A percentile compares a stretch with the other conserved stretches of the same genome.
Evolutionary conservation across 208 protist species (phyloP).

Genomic region (Vickermania spadyakhi): DNA sequence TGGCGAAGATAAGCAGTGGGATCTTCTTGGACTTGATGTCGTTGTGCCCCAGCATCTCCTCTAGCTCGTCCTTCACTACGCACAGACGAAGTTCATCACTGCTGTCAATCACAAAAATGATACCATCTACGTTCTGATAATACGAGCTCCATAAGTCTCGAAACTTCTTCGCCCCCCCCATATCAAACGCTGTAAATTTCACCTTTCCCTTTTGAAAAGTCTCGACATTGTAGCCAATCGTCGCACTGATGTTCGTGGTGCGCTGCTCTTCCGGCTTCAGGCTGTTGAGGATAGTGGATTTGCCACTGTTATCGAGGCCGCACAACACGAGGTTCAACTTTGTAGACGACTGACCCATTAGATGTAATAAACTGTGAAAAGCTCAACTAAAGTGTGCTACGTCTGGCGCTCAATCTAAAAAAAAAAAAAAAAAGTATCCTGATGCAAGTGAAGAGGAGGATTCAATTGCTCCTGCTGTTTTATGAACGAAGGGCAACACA

Average conservation of each 20-base stretch:
- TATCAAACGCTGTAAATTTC: slow-evolving; percentile 98
- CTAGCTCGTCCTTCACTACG: slow-evolving; percentile 80
- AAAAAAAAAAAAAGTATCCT: too few relatives aligned
- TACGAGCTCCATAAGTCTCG: slow-evolving; percentile 95
- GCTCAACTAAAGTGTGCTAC: too few relatives aligned
- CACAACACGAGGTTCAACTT: slow-evolving; percentile 81
- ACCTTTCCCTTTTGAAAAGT: slow-evolving; percentile 84
- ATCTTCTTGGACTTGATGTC: slow-evolving; percentile 28
- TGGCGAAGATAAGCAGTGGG: slow-evolving; percentile 84
- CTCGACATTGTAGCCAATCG: slow-evolving; percentile 93
- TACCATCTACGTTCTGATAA: slow-evolving; percentile 91
- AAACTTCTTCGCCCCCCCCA: slow-evolving; percentile 97
- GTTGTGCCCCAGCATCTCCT: slow-evolving; percentile 62
- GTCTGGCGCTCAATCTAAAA: too few relatives aligned
- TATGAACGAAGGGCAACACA: too few relatives aligned
- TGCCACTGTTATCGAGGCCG: slow-evolving; percentile 91
- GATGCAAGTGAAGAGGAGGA: too few relatives aligned
- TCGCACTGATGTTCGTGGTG: slow-evolving; percentile 91
- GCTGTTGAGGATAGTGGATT: slow-evolving; percentile 97
- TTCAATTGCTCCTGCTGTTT: too few relatives aligned
- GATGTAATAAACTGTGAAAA: neutral
- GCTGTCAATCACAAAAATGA: slow-evolving; percentile 94
- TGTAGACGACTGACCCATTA: slow-evolving; percentile 77
- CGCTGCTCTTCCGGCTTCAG: slow-evolving; percentile 93
- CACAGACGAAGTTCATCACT: slow-evolving; percentile 77